Evolutionary conservation across 768 basidiomycete genomes (phyloP).

Genomic region (Trametopsis cervina): DNA sequence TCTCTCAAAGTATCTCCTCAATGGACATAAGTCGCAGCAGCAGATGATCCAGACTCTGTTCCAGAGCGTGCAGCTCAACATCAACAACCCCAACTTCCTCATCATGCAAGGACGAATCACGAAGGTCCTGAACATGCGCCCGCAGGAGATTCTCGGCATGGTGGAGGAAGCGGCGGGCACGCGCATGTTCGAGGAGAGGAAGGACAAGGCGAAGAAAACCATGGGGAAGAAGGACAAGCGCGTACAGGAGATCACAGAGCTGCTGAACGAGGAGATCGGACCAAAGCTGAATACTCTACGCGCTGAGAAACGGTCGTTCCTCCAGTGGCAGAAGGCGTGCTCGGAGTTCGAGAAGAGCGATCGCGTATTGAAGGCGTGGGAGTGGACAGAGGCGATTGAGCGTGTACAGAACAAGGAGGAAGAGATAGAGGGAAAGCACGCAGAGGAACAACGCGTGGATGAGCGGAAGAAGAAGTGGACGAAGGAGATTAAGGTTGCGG

Average conservation of each 20-base stretch:
- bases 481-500: slow-evolving; percentile 54
- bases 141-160: slow-evolving; percentile 96
- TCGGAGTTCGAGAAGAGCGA: slow-evolving; percentile 83
- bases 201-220: slow-evolving; percentile 92
- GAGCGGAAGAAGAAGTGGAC: slow-evolving; percentile 42
- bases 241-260: slow-evolving; percentile 77
- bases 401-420: slow-evolving; percentile 47
- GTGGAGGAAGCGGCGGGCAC: slow-evolving; percentile 98
- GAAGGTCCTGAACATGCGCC: slow-evolving; percentile 97
- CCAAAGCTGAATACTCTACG: slow-evolving; percentile 92
- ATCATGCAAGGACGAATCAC: slow-evolving; percentile 99
- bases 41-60: slow-evolving; percentile 84
- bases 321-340: slow-evolving; percentile 85
- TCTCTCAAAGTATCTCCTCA: slow-evolving; percentile 89
- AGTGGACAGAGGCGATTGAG: slow-evolving; percentile 66
- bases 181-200: slow-evolving; percentile 97
- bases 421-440: slow-evolving; percentile 45
- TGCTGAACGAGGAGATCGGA: slow-evolving; percentile 84
- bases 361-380: slow-evolving; percentile 78
- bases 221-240: slow-evolving; percentile 98
- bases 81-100: slow-evolving; percentile 99
- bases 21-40: slow-evolving; percentile 90
- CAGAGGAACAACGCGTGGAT: slow-evolving; percentile 39
- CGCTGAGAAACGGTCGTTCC: slow-evolving; percentile 78
- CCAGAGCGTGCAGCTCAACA: slow-evolving; percentile 95